Conservation (phyloP, 2,329 filamentous ascomycete species). For the Didymella keratinophila region DNA sequence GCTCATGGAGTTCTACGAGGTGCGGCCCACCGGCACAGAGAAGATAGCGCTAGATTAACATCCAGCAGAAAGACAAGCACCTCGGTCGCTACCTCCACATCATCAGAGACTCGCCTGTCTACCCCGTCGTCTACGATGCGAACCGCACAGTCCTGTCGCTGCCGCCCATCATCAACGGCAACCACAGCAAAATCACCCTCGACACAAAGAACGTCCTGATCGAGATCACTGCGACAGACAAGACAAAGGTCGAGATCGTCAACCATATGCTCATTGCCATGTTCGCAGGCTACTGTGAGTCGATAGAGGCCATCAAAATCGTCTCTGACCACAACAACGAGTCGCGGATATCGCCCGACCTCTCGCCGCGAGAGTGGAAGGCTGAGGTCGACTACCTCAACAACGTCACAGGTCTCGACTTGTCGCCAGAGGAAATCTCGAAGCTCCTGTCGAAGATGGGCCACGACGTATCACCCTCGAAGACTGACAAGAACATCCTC, state of each 20-base stretch:
- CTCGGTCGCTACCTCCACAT: conserved; percentile 91
- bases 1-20: conserved; percentile 91
- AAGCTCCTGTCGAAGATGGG: conserved; percentile 88
- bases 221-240: conserved; percentile 94
- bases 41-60: conserved; percentile 19
- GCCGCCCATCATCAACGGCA: conserved; percentile 96
- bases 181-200: conserved; percentile 94
- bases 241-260: conserved; percentile 95
- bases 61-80: conserved; percentile 80
- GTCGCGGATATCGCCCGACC: conserved; percentile 80
- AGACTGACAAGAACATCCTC: conserved; percentile 70
- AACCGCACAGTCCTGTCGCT: conserved; percentile 88
- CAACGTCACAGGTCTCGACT: conserved; percentile 82
- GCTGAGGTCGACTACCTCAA: conserved; percentile 95
- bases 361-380: conserved; percentile 77
- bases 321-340: conserved; percentile 89
- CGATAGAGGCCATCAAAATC: conserved; percentile 91
- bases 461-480: conserved; percentile 78
- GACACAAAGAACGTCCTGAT: conserved; percentile 95
- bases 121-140: conserved; percentile 93
- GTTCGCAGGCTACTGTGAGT: conserved; percentile 95
- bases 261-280: conserved; percentile 95
- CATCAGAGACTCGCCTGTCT: conserved; percentile 90
- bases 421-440: conserved; percentile 78
- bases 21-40: conserved; percentile 33